phyloP scores from a whole-genome alignment of 1,139 yeast genomes.

The Candida sp. region DNA sequence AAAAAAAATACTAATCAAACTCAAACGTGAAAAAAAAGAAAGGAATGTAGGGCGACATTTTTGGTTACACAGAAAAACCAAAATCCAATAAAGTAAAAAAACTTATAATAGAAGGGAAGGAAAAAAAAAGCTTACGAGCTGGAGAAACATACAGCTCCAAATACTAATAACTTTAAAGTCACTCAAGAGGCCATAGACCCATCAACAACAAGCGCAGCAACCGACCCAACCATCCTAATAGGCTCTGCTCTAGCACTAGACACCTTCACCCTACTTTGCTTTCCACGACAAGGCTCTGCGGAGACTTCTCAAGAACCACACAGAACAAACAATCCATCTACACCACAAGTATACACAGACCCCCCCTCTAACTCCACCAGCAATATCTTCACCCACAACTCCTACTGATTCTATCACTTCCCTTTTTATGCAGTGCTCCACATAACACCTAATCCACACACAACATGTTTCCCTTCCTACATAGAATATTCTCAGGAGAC shows the following conservation, averaged over 20 bases:
- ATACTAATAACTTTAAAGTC: too few relatives aligned
- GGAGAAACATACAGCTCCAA: too few relatives aligned
- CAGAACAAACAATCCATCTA: too few relatives aligned
- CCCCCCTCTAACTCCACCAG: too few relatives aligned
- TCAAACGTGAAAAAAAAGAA: neutral
- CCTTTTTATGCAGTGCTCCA: neutral
- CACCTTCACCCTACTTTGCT: too few relatives aligned
- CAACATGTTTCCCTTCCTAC: constrained; percentile 21
- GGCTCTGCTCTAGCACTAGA: too few relatives aligned
- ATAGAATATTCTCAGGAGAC: constrained; percentile 38
- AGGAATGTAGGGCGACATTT: neutral
- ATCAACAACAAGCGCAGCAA: too few relatives aligned
- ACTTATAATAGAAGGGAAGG: neutral
- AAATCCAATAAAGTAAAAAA: neutral
- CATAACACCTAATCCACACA: neutral
- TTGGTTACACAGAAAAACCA: neutral
- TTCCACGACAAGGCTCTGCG: too few relatives aligned
- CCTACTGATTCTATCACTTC: neutral
- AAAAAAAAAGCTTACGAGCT: neutral
- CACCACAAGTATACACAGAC: too few relatives aligned
- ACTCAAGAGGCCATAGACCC: too few relatives aligned
- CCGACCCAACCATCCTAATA: too few relatives aligned
- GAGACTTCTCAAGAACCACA: too few relatives aligned
- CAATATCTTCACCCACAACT: neutral
- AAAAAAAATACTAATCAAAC: neutral